phyloP scores from a whole-genome alignment of 257 asterid genomes.

The Solanum stenotomum region DNA sequence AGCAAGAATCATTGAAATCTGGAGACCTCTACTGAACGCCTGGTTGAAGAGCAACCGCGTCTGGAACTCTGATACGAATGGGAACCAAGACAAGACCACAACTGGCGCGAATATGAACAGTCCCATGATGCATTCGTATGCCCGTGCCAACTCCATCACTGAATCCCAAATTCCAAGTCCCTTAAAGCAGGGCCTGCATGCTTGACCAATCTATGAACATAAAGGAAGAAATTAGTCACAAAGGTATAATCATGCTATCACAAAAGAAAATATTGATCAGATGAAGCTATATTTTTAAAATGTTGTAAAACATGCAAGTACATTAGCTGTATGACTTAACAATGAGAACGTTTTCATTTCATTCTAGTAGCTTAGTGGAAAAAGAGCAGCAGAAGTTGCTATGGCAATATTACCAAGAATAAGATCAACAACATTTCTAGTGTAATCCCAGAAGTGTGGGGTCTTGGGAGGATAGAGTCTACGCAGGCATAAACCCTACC shows the following conservation, averaged over 20 bases:
- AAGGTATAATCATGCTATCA: not conserved
- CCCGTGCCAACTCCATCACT: slow-evolving; percentile 79
- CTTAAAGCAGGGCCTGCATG: slow-evolving; percentile 58
- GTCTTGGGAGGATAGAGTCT: not conserved
- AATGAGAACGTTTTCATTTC: not conserved
- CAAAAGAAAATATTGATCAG: not conserved
- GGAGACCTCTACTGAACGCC: slow-evolving; percentile 97
- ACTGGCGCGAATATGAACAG: slow-evolving; percentile 70
- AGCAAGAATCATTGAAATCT: slow-evolving; percentile 84
- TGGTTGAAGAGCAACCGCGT: slow-evolving; percentile 89
- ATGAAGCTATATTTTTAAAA: not conserved
- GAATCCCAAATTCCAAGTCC: slow-evolving; percentile 79
- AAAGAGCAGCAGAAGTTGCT: not conserved
- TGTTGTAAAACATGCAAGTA: not conserved
- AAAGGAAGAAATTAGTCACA: not conserved
- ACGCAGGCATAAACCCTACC: not conserved
- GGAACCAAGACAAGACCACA: slow-evolving; percentile 87
- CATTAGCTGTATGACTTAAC: not conserved
- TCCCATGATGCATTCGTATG: slow-evolving; percentile 85
- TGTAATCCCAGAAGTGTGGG: not conserved
- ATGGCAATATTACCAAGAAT: not conserved
- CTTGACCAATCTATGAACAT: slow-evolving; percentile 66
- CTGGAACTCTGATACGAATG: slow-evolving; percentile 86
- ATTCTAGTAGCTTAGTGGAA: not conserved
- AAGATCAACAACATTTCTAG: not conserved